Evolutionary conservation across 257 asterid genomes (phyloP), one percentile per base, ranked within the genome.

Genomic region (Pogostemon cablin): DNA sequence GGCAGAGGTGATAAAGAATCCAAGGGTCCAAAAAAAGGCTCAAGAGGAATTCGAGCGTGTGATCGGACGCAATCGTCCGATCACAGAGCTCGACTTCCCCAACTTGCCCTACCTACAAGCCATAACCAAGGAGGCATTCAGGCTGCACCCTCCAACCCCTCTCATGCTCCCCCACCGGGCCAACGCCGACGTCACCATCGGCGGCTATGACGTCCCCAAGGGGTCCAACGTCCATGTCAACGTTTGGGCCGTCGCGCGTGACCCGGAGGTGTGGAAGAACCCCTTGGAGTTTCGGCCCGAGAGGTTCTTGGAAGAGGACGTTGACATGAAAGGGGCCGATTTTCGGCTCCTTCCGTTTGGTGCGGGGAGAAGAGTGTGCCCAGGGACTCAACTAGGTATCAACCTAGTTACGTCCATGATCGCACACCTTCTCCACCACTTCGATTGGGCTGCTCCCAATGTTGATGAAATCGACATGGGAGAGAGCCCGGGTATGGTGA

Each of bases 281-380:
- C 98, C 98, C 2, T 77, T 88, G 0, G 90, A 79, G 71, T 93
- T 93, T 41, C 67, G 68, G 4, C 98, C 98, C 0, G 83, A 67
- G 6, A 76, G 98, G 15, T 93, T 90, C 79, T 55, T 90, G 8
- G 76, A 86, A 0, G 95, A 87, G 0, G 92, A 89, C 2, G 92
- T 56, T 1, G 96, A 90, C 62, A 80, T 93, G 2, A 79, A 43
- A 52, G 98, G 98, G 0, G 91, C 89, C 54, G 88, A 93, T 69
- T 93, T 87, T 44, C 96, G 84, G n/a, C 48, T 91, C 63, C 91
- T 93, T 62, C 98, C 98, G 0, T 93, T 93, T 69, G 98, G 97
- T 3, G 93, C 96, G 12, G 98, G 98, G 3, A 89, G 97, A 1
- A 82, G 98, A 54, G 84, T 93, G 20, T 93, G 98, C 46, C 92